Conservation (phyloP, 2,329 filamentous ascomycete genomes). For the Diplodia intermedia region DNA sequence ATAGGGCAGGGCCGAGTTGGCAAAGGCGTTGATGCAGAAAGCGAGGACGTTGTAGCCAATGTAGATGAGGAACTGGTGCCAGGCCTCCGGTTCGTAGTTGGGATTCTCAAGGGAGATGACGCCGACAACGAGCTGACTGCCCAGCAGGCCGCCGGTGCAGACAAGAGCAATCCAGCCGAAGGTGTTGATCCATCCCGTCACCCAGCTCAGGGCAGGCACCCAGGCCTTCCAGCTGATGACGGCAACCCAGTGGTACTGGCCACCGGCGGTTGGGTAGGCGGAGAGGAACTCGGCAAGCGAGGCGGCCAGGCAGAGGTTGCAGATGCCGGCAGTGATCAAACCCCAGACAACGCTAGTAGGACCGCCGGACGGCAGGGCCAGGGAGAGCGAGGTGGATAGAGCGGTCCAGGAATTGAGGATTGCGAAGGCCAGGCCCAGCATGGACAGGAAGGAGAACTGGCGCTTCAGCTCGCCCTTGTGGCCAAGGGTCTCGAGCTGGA, state of each 20-base stretch:
- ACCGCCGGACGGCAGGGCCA: conserved; percentile 74
- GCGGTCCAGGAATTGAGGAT: conserved; percentile 71
- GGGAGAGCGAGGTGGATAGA: conserved; percentile 62
- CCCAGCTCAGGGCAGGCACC: conserved; percentile 70
- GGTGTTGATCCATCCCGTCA: conserved; percentile 75
- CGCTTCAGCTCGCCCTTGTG: conserved; percentile 65
- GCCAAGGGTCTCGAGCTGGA: conserved; percentile 54
- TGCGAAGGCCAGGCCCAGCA: conserved; percentile 68
- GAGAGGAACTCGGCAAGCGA: conserved; percentile 75
- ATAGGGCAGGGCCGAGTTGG: conserved; percentile 66
- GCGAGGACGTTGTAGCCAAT: conserved; percentile 67
- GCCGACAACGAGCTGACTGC: conserved; percentile 70
- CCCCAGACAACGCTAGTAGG: conserved; percentile 77
- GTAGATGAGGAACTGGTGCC: conserved; percentile 79
- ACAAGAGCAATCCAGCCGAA: conserved; percentile 73
- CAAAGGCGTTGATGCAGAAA: conserved; percentile 70
- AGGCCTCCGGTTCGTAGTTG: conserved; percentile 63
- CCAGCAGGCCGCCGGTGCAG: conserved; percentile 71
- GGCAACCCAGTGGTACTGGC: conserved; percentile 76
- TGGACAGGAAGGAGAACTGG: conserved; percentile 64
- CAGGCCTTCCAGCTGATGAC: conserved; percentile 66
- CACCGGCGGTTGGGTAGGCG: conserved; percentile 61
- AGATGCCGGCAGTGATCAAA: conserved; percentile 60
- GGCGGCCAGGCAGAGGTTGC: conserved; percentile 72
- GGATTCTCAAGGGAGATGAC: conserved; percentile 68